Base-by-base conservation (phyloP, 2,329 filamentous ascomycete species). In the Cryphonectria nitschkei region DNA sequence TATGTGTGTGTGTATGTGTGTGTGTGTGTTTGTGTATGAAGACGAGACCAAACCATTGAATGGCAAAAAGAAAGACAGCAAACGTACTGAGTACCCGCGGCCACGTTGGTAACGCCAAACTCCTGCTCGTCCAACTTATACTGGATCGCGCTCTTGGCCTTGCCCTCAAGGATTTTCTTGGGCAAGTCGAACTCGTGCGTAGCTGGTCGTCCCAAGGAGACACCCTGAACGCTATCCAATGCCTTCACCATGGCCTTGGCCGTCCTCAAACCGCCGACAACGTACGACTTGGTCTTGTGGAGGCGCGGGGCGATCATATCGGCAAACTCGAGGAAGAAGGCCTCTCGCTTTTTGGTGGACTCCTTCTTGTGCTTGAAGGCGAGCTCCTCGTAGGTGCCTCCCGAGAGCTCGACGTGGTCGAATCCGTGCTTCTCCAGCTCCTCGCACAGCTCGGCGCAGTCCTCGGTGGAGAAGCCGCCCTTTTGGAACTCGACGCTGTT, bases 321-420 rank as follows among this genome's bases (percentile, higher is more conserved):
- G 0, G 87, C 86, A 72, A 88, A 89, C 5, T 88, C 85, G 71
- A 89, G 75, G 80, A 89, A 89, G 81, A 88, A 89, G 2, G 84
- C 82, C 75, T 88, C 86, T 4, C 86, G 81, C 78, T 84, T 83
- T 76, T 82, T 82, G 16, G 87, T 89, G 22, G 82, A 84, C 58
- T 89, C 87, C 68, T 84, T 81, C 79, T 85, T 82, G 77, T 87
- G 83, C 2, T 73, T 75, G 73, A 88, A 87, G 0, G 82, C 85
- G 6, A 86, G 78, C 41, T 82, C 78, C 78, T 89, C 85, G 76
- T 89, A 89, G 0, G 86, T 90, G 2, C 88, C 88, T 37, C 88
- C 88, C 0, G 81, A 85, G 0, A 89, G 81, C 78, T 90, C 88
- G 16, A 90, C 86, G 74, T 88, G 87, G 77, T 88, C 83, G 67